A percentile compares a stretch with the other conserved stretches of the same genome.
Conservation (phyloP, 1,284 basidiomycete genomes). For the Papiliotrema laurentii region DNA sequence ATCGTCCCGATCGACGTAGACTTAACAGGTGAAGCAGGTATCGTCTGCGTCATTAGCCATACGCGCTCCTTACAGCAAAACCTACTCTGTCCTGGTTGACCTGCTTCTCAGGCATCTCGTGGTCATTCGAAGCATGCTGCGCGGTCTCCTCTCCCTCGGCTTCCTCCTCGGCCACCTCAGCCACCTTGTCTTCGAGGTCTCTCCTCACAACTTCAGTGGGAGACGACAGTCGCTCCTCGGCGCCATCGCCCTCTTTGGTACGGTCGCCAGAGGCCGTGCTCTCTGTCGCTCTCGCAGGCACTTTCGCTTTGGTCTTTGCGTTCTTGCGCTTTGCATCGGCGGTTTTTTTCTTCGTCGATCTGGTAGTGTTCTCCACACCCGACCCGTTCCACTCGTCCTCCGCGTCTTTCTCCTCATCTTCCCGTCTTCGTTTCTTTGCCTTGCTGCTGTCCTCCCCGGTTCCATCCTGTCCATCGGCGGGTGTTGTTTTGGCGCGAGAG, state of each 20-base stretch:
- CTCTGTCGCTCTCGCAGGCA: background rate
- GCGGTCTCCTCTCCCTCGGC: background rate
- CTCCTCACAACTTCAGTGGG: background rate
- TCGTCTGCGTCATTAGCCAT: background rate
- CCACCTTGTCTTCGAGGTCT: background rate
- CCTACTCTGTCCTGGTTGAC: background rate
- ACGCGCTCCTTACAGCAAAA: background rate
- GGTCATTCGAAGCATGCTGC: background rate
- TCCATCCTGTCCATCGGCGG: background rate
- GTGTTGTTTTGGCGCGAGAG: background rate
- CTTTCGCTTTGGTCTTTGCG: background rate
- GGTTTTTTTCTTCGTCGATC: background rate
- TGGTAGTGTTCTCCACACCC: background rate
- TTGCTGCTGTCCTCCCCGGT: conserved; percentile 5
- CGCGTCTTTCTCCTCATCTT: conserved; percentile 1
- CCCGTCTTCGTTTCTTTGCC: conserved; percentile 3
- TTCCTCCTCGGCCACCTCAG: background rate
- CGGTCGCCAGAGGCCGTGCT: background rate
- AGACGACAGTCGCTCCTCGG: background rate
- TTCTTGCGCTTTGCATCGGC: background rate
- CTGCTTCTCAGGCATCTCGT: background rate
- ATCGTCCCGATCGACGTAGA: background rate
- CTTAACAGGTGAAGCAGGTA: conserved; percentile 3
- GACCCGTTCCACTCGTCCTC: conserved; percentile 3
- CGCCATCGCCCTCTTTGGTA: background rate